These are phyloP conservation scores for Juglanconis oblonga DNA, from an alignment of 2,329 filamentous ascomycete species.

Conservation along the genomic window DNA sequence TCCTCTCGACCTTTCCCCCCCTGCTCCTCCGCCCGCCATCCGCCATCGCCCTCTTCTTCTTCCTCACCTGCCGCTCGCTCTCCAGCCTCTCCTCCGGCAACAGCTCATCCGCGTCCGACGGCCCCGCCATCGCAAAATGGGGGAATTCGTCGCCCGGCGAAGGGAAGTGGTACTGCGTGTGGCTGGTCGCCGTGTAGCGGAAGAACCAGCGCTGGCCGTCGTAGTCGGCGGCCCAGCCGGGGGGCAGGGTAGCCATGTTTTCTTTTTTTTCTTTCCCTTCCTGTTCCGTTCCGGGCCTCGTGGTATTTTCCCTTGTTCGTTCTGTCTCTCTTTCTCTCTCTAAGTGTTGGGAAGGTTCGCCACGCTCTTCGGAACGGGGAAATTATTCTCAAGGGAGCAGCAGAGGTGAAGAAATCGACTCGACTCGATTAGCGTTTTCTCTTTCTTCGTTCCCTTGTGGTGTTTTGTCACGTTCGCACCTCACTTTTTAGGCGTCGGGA, in stretches of 20 bases:
- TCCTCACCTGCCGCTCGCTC: constrained; percentile 47
- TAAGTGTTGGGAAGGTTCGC: no score
- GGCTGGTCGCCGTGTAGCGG: constrained; percentile 51
- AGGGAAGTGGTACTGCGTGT: constrained; percentile 56
- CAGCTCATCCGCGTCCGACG: constrained; percentile 35
- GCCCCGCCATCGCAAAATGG: constrained; percentile 40
- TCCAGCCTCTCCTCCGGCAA: constrained; percentile 52
- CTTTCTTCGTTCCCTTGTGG: no score
- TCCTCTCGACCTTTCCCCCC: no score
- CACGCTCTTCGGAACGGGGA: no score
- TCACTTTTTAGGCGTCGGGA: no score
- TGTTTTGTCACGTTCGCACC: no score
- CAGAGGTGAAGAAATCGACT: no score
- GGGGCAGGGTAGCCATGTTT: constrained; percentile 43
- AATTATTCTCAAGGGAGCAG: no score
- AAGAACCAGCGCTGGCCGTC: constrained; percentile 58
- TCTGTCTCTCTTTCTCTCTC: no score
- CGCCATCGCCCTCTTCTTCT: constrained; percentile 17
- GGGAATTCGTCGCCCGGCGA: constrained; percentile 57
- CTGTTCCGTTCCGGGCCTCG: no score
- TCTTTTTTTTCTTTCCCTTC: not conserved
- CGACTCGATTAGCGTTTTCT: no score
- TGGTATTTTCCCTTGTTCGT: no score
- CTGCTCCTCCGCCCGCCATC: not conserved
- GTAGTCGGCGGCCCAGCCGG: constrained; percentile 57